A percentile compares a stretch with the other conserved stretches of the same genome.
phyloP scores from a whole-genome alignment of 495 filamentous ascomycete species.

The Cudoniella acicularis region DNA sequence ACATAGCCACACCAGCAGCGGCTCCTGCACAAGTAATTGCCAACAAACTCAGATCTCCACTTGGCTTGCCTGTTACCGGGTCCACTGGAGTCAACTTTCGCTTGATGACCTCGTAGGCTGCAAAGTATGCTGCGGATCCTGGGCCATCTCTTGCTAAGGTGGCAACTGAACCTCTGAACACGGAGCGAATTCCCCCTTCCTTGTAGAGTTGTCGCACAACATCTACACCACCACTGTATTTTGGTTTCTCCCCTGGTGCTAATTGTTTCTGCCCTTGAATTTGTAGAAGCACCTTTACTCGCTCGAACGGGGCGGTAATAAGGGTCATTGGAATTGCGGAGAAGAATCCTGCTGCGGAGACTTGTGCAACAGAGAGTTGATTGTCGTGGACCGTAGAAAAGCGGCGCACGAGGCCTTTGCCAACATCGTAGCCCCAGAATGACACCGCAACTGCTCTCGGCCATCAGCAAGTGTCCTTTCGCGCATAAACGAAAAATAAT shows the following conservation, averaged over 20 bases:
- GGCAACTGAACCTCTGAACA: slow-evolving; percentile 87
- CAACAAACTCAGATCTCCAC: slow-evolving; percentile 68
- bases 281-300: slow-evolving; percentile 96
- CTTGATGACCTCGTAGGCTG: slow-evolving; percentile 95
- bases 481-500: no score
- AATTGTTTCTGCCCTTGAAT: slow-evolving; percentile 91
- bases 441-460: slow-evolving; percentile 77
- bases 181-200: slow-evolving; percentile 83
- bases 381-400: slow-evolving; percentile 63
- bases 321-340: slow-evolving; percentile 95
- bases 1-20: slow-evolving; percentile 94
- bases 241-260: slow-evolving; percentile 84
- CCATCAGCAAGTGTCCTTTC: background rate
- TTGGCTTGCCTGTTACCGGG: slow-evolving; percentile 63
- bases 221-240: slow-evolving; percentile 83
- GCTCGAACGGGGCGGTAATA: slow-evolving; percentile 97
- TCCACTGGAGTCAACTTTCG: slow-evolving; percentile 80
- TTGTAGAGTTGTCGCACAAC: slow-evolving; percentile 94
- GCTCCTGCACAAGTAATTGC: slow-evolving; percentile 88
- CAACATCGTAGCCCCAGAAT: slow-evolving; percentile 98
- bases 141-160: slow-evolving; percentile 93
- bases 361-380: slow-evolving; percentile 73
- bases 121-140: slow-evolving; percentile 92
- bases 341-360: slow-evolving; percentile 94
- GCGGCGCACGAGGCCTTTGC: slow-evolving; percentile 76